A percentile compares a stretch with the other conserved stretches of the same genome.
Conservation (phyloP, 805 yeast species). For the Candida silvicultrix region DNA sequence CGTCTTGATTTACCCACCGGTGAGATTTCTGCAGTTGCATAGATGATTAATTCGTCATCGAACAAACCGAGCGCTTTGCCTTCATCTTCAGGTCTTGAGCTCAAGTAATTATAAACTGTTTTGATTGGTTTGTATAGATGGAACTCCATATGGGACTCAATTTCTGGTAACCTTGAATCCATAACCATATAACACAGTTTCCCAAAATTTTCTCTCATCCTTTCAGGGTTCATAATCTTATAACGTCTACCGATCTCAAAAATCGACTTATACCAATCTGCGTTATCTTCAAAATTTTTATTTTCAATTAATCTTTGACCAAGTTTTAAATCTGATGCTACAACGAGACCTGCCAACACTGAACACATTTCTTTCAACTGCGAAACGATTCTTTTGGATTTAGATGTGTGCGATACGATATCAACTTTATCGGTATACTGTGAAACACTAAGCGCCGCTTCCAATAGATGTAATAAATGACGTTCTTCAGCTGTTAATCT, state of each 20-base stretch:
- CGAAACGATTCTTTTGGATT: constrained; percentile 62
- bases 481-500: constrained; percentile 65
- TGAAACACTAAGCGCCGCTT: constrained; percentile 72
- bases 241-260: constrained; percentile 79
- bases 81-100: constrained; percentile 31
- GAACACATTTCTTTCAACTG: constrained; percentile 75
- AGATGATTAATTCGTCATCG: constrained; percentile 49
- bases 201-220: constrained; percentile 74
- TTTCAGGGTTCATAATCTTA: constrained; percentile 80
- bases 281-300: constrained; percentile 62
- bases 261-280: constrained; percentile 63
- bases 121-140: constrained; percentile 67
- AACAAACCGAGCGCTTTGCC: constrained; percentile 37
- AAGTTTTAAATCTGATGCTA: constrained; percentile 66
- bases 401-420: constrained; percentile 57
- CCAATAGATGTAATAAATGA: constrained; percentile 56
- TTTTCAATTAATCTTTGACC: constrained; percentile 62
- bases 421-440: constrained; percentile 80
- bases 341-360: constrained; percentile 70
- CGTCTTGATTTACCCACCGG: constrained; percentile 51
- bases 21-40: constrained; percentile 63
- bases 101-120: constrained; percentile 48
- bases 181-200: constrained; percentile 77
- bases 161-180: constrained; percentile 75
- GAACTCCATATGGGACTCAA: constrained; percentile 66